Percentiles rank a stretch among this genome's conserved stretches.
Conservation (phyloP, 352 stramenopile species). For the Globisporangium mamillatum region DNA sequence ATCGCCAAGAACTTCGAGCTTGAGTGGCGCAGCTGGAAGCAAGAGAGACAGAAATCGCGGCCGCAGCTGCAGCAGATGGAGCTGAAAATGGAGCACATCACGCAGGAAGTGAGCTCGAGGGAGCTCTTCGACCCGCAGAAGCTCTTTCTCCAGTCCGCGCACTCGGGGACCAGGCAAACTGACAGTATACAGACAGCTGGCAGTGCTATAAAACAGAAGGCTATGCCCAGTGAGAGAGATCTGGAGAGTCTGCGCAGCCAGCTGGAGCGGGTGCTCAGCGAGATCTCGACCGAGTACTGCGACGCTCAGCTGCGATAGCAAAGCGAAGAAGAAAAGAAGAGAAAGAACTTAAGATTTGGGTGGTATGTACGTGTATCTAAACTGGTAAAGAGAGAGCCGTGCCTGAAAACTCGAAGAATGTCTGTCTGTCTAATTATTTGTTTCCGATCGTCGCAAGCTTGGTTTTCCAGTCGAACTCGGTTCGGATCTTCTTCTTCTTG, state of each 20-base stretch:
- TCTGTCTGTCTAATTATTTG: constrained; percentile 7
- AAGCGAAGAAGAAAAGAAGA: neutral
- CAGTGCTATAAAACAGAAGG: neutral
- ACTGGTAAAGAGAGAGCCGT: neutral
- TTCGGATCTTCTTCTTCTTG: constrained; percentile 83
- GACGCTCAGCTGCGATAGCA: constrained; percentile 31
- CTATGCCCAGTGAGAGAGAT: constrained; percentile 27
- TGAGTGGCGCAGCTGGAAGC: constrained; percentile 42
- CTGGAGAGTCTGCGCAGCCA: constrained; percentile 40
- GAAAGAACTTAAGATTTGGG: no score
- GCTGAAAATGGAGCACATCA: constrained; percentile 39
- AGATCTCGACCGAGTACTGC: constrained; percentile 58
- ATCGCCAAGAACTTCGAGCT: constrained; percentile 29
- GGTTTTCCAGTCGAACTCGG: constrained; percentile 35
- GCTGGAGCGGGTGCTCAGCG: constrained; percentile 41
- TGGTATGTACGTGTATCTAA: neutral
- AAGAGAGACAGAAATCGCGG: constrained; percentile 33
- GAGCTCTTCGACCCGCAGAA: constrained; percentile 48
- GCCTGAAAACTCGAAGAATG: neutral
- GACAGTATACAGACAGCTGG: neutral
- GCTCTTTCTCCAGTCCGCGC: constrained; percentile 37
- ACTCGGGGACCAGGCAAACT: constrained; percentile 17
- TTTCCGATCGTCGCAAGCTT: constrained; percentile 23
- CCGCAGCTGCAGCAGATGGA: constrained; percentile 44
- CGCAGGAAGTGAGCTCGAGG: constrained; percentile 31